Percentiles rank a stretch among this genome's conserved stretches.
Conservation (phyloP, 1,139 yeast species). For the Geotrichum bryndzae region DNA sequence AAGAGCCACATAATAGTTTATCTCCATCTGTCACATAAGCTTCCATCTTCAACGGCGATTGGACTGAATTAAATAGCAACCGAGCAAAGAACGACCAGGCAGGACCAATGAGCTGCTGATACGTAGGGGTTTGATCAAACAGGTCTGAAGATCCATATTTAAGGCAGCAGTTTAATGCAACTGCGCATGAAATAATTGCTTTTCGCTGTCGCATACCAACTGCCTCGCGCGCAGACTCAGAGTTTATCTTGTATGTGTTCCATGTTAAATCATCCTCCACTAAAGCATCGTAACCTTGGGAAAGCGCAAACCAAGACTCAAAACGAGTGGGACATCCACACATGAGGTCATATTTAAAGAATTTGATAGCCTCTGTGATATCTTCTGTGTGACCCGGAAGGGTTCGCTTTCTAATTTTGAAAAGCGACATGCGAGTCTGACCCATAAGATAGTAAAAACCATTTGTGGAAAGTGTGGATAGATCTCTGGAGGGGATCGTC, state of each 20-base stretch:
- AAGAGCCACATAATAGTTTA: slow-evolving; percentile 27
- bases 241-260: slow-evolving; percentile 79
- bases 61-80: slow-evolving; percentile 53
- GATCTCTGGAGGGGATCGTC: slow-evolving; percentile 34
- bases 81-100: slow-evolving; percentile 56
- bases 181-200: slow-evolving; percentile 64
- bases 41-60: slow-evolving; percentile 54
- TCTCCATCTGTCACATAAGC: slow-evolving; percentile 29
- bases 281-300: slow-evolving; percentile 69
- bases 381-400: slow-evolving; percentile 80
- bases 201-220: slow-evolving; percentile 66
- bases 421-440: slow-evolving; percentile 56
- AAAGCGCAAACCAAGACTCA: slow-evolving; percentile 83
- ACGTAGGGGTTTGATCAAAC: slow-evolving; percentile 24
- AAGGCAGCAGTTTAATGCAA: slow-evolving; percentile 58
- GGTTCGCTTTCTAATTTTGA: slow-evolving; percentile 59
- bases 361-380: slow-evolving; percentile 62
- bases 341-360: slow-evolving; percentile 60
- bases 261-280: slow-evolving; percentile 88
- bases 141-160: slow-evolving; percentile 23
- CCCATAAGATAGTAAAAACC: slow-evolving; percentile 78
- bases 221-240: slow-evolving; percentile 52
- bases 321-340: slow-evolving; percentile 56
- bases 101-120: slow-evolving; percentile 39
- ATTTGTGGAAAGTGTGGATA: slow-evolving; percentile 39